Base-by-base conservation (phyloP, 192 early-diverging fungal species). In the Blastocladiella britannica region DNA sequence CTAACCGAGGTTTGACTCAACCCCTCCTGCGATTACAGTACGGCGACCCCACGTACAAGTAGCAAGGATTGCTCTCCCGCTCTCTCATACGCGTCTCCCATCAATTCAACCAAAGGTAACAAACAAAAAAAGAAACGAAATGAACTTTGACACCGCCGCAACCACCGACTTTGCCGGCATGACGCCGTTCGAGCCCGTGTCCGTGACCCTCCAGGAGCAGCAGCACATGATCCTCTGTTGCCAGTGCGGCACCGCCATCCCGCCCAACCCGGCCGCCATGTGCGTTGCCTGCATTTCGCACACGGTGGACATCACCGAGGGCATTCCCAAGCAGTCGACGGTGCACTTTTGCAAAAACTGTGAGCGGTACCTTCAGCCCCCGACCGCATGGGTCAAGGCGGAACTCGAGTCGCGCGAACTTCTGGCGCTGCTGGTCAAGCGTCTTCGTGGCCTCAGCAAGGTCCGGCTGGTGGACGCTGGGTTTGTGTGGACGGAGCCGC, bases 211-310 rank as follows among this genome's bases (percentile, higher is more conserved):
- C 12, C 15, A 47, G 15, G 15, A 4, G 15, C 37, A 47, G 15
- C 37, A 47, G 37, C 12, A 9, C 15, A 9, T 47, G 37, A 47
- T 54, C 20, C 83, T 89, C n/a, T 91, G 88, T 70, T 91, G 88
- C 65, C 80, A 80, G 66, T 97, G 94, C 74, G 94, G 92, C 60
- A 84, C 84, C 7, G 80, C 86, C 5, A 93, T 93, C 59, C 79
- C 89, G 37, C 93, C 94, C 25, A 97, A 97, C 70, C 86, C 91
- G 27, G 89, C 94, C 47, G 94, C 93, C 75, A 91, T 94, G 90
- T 97, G 94, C 70, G 82, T 92, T 60, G 88, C 89, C 78, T 97
- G 94, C 72, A 92, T 97, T 67, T 86, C 91, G 52, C 85, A 82
- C 55, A 85, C 91, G 56, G 89, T 96, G 47, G 94, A 97, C 64